A percentile compares a stretch with the other conserved stretches of the same genome.
Conservation (phyloP, 768 basidiomycete species). For the Hortiboletus campestris region DNA sequence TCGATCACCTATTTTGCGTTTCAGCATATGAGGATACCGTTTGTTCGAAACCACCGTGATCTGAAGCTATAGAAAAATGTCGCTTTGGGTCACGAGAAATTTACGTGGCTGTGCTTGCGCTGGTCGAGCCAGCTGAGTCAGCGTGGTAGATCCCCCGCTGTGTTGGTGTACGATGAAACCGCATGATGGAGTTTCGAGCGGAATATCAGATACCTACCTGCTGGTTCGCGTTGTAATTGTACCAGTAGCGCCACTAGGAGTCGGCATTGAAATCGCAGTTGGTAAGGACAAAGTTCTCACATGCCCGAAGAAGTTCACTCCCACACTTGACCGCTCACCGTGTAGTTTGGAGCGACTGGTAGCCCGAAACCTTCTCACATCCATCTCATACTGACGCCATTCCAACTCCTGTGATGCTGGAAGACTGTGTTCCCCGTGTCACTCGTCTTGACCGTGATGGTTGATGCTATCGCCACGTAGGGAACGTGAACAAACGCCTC, state of each 20-base stretch:
- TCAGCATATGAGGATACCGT: constrained; percentile 22
- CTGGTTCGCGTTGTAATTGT: not conserved
- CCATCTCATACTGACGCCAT: not conserved
- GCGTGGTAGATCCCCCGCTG: constrained; percentile 33
- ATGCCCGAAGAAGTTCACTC: no score
- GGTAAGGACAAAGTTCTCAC: no score
- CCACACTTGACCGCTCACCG: no score
- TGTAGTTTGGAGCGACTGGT: not conserved
- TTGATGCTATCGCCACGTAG: not conserved
- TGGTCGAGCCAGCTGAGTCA: no score
- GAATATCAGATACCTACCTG: not conserved
- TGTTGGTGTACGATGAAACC: constrained; percentile 29
- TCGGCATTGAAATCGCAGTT: no score
- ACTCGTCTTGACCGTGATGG: not conserved
- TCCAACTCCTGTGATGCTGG: not conserved
- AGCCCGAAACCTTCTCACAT: not conserved
- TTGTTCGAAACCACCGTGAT: not conserved
- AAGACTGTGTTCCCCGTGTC: not conserved
- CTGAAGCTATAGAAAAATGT: not conserved
- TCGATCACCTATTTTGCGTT: not conserved
- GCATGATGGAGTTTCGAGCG: not conserved
- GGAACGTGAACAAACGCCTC: constrained; percentile 1
- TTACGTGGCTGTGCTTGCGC: no score
- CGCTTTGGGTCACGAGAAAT: not conserved
- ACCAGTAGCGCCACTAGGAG: not conserved